Evolutionary conservation across 139 green algal species (phyloP).

Genomic region (Spirogloea muscicola): DNA sequence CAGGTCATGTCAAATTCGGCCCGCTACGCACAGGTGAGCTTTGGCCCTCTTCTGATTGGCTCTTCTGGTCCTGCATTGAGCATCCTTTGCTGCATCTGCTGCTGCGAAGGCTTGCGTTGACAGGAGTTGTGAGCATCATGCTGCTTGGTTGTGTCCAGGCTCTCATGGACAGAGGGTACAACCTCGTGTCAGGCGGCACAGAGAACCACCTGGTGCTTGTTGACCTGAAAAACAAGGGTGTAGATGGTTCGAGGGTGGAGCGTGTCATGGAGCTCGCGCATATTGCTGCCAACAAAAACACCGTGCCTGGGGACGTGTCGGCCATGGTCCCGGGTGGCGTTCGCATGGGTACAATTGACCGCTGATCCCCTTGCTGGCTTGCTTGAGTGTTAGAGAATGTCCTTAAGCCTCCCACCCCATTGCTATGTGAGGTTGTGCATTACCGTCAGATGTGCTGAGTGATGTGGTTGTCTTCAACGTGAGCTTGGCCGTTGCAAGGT

Average conservation of each 20-base stretch:
- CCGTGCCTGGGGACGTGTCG: slow-evolving; percentile 80
- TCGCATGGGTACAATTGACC: slow-evolving; percentile 83
- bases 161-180: slow-evolving; percentile 71
- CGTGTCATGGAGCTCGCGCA: slow-evolving; percentile 85
- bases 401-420: no score
- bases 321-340: slow-evolving; percentile 90
- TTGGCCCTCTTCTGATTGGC: slow-evolving; percentile 59
- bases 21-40: slow-evolving; percentile 57
- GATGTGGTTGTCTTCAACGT: no score
- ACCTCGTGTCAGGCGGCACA: slow-evolving; percentile 83
- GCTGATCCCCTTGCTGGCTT: no score
- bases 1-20: slow-evolving; percentile 67
- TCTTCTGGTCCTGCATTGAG: background rate
- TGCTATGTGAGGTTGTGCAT: no score
- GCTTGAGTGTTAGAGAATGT: no score
- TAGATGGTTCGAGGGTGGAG: slow-evolving; percentile 79
- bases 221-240: slow-evolving; percentile 71
- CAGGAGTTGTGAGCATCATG: background rate
- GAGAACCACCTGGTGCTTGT: slow-evolving; percentile 95
- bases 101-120: background rate
- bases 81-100: background rate
- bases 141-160: slow-evolving; percentile 54
- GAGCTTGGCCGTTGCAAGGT: no score
- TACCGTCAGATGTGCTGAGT: no score
- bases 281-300: slow-evolving; percentile 98